phyloP scores from a whole-genome alignment of 1,284 basidiomycete species.

The Neonothopanus nambi region DNA sequence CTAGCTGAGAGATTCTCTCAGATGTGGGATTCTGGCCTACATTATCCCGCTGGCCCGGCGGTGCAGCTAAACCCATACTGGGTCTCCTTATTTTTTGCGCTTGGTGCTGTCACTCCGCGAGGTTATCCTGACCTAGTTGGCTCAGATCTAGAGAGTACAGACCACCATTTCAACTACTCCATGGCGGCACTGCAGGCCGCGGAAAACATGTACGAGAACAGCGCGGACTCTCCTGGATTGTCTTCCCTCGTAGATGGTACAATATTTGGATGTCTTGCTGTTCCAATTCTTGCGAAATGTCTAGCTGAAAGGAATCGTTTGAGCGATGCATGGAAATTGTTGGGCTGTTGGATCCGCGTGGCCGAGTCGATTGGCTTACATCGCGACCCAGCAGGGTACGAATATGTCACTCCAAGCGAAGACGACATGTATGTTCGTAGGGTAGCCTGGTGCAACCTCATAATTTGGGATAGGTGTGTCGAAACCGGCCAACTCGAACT shows the following conservation, averaged over 20 bases:
- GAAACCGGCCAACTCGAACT: background rate
- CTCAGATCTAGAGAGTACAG: constrained; percentile 23
- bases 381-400: constrained; percentile 48
- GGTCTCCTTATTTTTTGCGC: constrained; percentile 48
- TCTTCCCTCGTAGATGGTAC: constrained; percentile 46
- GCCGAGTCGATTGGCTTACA: constrained; percentile 54
- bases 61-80: constrained; percentile 48
- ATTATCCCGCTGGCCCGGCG: constrained; percentile 32
- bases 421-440: constrained; percentile 44
- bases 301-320: constrained; percentile 47
- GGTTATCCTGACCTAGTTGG: constrained; percentile 14
- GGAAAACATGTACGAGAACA: constrained; percentile 44
- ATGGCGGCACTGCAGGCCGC: constrained; percentile 45
- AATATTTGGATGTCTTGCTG: constrained; percentile 46
- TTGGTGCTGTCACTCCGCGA: constrained; percentile 42
- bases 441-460: constrained; percentile 50
- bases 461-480: constrained; percentile 46
- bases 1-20: constrained; percentile 39
- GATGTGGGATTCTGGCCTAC: constrained; percentile 45
- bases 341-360: constrained; percentile 42
- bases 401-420: constrained; percentile 48
- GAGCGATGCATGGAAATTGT: constrained; percentile 56
- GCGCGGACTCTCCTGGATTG: constrained; percentile 36
- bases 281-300: constrained; percentile 45
- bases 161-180: constrained; percentile 43